Percentiles rank a stretch among this genome's conserved stretches.
Conservation (phyloP, 768 basidiomycete genomes). For the Lentinula aciculospora region DNA sequence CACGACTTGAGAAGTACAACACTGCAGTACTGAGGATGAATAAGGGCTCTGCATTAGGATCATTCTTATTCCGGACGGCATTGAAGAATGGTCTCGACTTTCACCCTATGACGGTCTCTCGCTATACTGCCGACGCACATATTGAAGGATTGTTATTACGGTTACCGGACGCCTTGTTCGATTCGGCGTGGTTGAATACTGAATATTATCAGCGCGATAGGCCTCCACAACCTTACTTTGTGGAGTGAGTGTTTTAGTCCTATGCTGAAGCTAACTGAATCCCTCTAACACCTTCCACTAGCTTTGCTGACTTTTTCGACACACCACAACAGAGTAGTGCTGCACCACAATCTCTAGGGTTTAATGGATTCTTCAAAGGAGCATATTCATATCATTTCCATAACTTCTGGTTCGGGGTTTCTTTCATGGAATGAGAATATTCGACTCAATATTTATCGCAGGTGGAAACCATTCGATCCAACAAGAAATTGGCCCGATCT, state of each 20-base stretch:
- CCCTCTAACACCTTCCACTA: constrained; percentile 23
- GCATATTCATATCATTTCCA: constrained; percentile 95
- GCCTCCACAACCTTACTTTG: constrained; percentile 90
- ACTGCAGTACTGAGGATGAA: constrained; percentile 89
- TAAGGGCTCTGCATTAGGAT: constrained; percentile 82
- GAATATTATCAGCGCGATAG: constrained; percentile 86
- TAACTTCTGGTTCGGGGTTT: constrained; percentile 67
- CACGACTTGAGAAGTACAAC: constrained; percentile 87
- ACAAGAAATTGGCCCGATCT: constrained; percentile 88
- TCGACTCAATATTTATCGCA: constrained; percentile 20
- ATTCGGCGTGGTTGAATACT: constrained; percentile 92
- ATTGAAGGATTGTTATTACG: constrained; percentile 72
- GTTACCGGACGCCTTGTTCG: constrained; percentile 88
- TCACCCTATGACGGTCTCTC: constrained; percentile 88
- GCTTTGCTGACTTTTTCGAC: constrained; percentile 81
- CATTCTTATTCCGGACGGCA: constrained; percentile 89
- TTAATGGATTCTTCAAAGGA: constrained; percentile 90
- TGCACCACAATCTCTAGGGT: constrained; percentile 77
- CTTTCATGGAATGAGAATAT: neutral
- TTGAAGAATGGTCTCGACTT: constrained; percentile 90
- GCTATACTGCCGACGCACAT: constrained; percentile 79
- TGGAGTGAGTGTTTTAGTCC: constrained; percentile 44
- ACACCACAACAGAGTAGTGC: constrained; percentile 65
- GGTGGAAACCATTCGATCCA: constrained; percentile 94
- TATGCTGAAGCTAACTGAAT: neutral